These are phyloP conservation scores for Ananas comosus DNA, from an alignment of 176 grass and related monocot species.

Conservation along the genomic window DNA sequence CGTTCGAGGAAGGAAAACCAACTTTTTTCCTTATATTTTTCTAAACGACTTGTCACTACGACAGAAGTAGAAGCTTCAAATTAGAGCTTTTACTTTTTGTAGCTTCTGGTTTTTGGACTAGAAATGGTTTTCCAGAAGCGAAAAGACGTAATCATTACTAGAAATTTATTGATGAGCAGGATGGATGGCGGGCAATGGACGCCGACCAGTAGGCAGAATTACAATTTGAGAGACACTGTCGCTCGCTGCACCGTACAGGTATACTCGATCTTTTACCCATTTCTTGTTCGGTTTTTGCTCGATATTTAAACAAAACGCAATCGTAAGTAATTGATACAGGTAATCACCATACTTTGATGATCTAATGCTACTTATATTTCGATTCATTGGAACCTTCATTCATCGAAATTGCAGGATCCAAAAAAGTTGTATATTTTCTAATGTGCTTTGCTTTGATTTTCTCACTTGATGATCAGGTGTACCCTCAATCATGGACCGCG, in stretches of 20 bases:
- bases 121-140: too few relatives aligned
- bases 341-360: too few relatives aligned
- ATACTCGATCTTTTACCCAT: neutral
- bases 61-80: too few relatives aligned
- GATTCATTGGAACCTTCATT: too few relatives aligned
- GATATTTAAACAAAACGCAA: neutral
- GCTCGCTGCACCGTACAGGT: conserved; percentile 87
- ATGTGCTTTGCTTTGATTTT: neutral
- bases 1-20: too few relatives aligned
- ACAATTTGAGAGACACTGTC: conserved; percentile 73
- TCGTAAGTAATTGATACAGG: too few relatives aligned
- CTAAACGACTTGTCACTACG: neutral
- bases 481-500: conserved; percentile 71
- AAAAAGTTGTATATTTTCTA: too few relatives aligned
- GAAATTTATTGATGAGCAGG: conserved; percentile 26
- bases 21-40: too few relatives aligned
- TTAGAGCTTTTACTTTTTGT: too few relatives aligned
- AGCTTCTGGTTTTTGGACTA: too few relatives aligned
- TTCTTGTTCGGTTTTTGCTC: neutral
- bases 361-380: too few relatives aligned
- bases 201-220: conserved; percentile 45
- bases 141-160: neutral
- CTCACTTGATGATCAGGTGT: conserved; percentile 43
- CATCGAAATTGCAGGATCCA: neutral
- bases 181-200: conserved; percentile 95